Conservation (phyloP, 352 stramenopile species). For the Hyaloperonospora brassicae region DNA sequence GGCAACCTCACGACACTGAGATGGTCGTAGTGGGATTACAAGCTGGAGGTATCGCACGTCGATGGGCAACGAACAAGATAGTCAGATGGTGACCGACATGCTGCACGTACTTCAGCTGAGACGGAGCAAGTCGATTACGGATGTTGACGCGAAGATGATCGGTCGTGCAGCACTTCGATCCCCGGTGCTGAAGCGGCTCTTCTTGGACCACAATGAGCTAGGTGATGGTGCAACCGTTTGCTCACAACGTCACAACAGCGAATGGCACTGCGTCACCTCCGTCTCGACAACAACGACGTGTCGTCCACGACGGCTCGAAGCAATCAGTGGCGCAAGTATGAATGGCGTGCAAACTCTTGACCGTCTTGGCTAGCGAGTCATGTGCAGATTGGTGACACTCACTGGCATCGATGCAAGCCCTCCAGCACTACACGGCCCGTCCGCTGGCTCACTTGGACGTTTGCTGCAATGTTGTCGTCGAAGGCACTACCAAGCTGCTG, state of each 20-base stretch:
- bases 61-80: constrained; percentile 4
- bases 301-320: constrained; percentile 33
- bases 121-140: constrained; percentile 48
- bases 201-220: constrained; percentile 71
- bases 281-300: constrained; percentile 58
- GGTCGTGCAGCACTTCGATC: constrained; percentile 32
- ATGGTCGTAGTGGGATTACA: constrained; percentile 63
- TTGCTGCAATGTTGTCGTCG: constrained; percentile 55
- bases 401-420: constrained; percentile 53
- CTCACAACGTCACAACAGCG: constrained; percentile 16
- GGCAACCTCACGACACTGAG: constrained; percentile 35
- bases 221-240: constrained; percentile 52
- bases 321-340: constrained; percentile 39
- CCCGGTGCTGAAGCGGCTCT: constrained; percentile 36
- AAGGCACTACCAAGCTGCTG: constrained; percentile 49
- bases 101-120: constrained; percentile 35
- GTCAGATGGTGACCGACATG: constrained; percentile 28
- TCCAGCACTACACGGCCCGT: constrained; percentile 9
- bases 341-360: constrained; percentile 42
- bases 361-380: constrained; percentile 54
- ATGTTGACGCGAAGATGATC: constrained; percentile 49
- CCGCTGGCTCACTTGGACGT: constrained; percentile 56
- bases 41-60: constrained; percentile 37
- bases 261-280: constrained; percentile 34
- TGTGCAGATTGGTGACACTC: constrained; percentile 54